Evolutionary conservation across 1,139 yeast genomes (phyloP).

Genomic region (Debaryomycetaceae sp.): DNA sequence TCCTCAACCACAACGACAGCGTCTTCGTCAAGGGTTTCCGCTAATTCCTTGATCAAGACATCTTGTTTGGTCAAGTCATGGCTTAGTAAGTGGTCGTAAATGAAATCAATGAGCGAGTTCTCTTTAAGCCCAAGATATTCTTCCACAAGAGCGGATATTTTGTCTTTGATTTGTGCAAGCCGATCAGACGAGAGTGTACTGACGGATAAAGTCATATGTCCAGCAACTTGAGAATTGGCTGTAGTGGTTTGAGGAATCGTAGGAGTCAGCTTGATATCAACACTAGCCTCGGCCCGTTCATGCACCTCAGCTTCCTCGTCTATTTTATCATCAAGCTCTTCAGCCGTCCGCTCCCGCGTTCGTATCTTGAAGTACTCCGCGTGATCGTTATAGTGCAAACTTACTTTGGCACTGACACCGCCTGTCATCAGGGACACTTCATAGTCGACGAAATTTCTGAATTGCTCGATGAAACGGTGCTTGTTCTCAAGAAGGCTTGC

Average conservation of each 20-base stretch:
- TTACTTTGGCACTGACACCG: conserved; percentile 9
- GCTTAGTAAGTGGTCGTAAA: conserved; percentile 31
- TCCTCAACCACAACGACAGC: conserved; percentile 42
- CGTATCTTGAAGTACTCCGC: conserved; percentile 36
- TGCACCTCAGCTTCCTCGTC: conserved; percentile 25
- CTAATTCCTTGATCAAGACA: conserved; percentile 38
- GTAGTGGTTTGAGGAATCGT: conserved; percentile 1
- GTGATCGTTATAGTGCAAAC: conserved; percentile 31
- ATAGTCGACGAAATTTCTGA: conserved; percentile 18
- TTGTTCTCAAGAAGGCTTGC: conserved; percentile 33
- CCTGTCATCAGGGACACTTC: conserved; percentile 9
- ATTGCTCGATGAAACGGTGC: conserved; percentile 29
- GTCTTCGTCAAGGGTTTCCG: conserved; percentile 55
- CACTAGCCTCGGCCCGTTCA: conserved; percentile 11
- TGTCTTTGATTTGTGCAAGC: conserved; percentile 23
- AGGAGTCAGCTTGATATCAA: no score
- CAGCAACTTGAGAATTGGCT: no score
- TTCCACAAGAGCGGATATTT: conserved; percentile 40
- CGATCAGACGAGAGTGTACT: no score
- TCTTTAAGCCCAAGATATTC: conserved; percentile 52
- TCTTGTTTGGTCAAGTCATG: conserved; percentile 24
- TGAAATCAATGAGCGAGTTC: conserved; percentile 42
- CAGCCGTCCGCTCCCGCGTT: conserved; percentile 24
- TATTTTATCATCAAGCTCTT: conserved; percentile 29
- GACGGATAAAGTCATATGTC: no score